These are phyloP conservation scores for Taiozyma onychis DNA, from an alignment of 1,139 yeast genomes.

Conservation along the genomic window DNA sequence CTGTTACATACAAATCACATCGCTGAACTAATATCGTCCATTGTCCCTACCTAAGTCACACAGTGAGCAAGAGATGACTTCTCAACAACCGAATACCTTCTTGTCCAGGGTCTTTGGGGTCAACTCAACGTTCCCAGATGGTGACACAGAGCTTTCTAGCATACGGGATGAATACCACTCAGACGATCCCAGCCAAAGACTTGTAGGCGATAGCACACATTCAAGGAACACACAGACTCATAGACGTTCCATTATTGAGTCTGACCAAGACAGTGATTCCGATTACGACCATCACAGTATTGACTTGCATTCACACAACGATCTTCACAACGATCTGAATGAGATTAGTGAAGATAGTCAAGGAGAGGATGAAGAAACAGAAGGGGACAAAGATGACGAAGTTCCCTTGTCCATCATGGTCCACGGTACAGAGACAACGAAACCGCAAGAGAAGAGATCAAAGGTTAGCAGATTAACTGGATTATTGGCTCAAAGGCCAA, in stretches of 20 bases:
- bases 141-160: slow-evolving; percentile 17
- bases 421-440: slow-evolving; percentile 11
- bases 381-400: slow-evolving; percentile 5
- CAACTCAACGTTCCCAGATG: slow-evolving; percentile 23
- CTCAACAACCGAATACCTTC: slow-evolving; percentile 28
- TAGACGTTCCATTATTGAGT: slow-evolving; percentile 20
- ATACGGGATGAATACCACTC: slow-evolving; percentile 7
- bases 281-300: slow-evolving; percentile 12
- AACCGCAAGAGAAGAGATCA: background rate
- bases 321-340: slow-evolving; percentile 7
- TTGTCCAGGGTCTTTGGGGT: slow-evolving; percentile 35
- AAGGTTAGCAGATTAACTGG: background rate
- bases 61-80: slow-evolving; percentile 6
- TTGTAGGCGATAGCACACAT: background rate
- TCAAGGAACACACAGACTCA: slow-evolving; percentile 4
- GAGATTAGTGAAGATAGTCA: slow-evolving; percentile 7
- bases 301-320: slow-evolving; percentile 1
- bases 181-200: slow-evolving; percentile 8
- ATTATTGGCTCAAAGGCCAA: background rate
- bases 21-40: background rate
- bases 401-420: slow-evolving; percentile 27
- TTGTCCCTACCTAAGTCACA: background rate
- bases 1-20: no score
- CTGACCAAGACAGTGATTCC: slow-evolving; percentile 17
- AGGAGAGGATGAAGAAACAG: slow-evolving; percentile 4